Conservation (phyloP, 176 grass and related monocot species). For the Tillandsia fasciculata region DNA sequence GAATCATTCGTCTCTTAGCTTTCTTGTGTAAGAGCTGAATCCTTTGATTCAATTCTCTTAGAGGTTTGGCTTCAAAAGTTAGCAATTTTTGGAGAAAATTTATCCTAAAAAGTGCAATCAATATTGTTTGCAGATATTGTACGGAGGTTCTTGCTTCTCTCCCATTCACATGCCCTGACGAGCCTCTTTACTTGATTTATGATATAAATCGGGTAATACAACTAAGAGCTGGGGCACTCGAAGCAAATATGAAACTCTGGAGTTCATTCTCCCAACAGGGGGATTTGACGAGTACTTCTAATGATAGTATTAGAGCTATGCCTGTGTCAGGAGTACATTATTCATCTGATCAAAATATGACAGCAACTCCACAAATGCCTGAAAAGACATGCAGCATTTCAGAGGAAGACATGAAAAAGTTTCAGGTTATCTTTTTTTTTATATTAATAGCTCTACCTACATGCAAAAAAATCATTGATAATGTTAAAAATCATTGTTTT, state of each 20-base stretch:
- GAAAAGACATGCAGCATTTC: conserved; percentile 43
- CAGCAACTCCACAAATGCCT: conserved; percentile 30
- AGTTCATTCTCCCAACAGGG: conserved; percentile 55
- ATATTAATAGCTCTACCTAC: too few relatives aligned
- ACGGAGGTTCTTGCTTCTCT: conserved; percentile 85
- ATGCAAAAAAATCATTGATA: too few relatives aligned
- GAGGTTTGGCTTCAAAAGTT: background rate
- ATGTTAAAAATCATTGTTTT: too few relatives aligned
- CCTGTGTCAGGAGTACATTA: conserved; percentile 35
- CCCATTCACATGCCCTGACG: conserved; percentile 82
- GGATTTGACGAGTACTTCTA: conserved; percentile 14
- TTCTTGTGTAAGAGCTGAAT: conserved; percentile 76
- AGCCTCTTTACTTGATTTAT: conserved; percentile 95
- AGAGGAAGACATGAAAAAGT: conserved; percentile 42
- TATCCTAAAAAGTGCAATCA: background rate
- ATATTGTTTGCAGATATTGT: conserved; percentile 69
- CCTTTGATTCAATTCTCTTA: conserved; percentile 17
- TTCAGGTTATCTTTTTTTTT: conserved; percentile 49
- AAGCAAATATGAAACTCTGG: conserved; percentile 90
- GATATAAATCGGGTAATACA: conserved; percentile 98
- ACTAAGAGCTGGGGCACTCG: conserved; percentile 71
- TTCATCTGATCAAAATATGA: conserved; percentile 21
- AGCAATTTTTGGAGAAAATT: too few relatives aligned
- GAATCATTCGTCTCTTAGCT: conserved; percentile 49
- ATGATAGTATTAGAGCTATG: conserved; percentile 26